phyloP scores from a whole-genome alignment of 2,329 filamentous ascomycete genomes.

The Didymella arachidicola region DNA sequence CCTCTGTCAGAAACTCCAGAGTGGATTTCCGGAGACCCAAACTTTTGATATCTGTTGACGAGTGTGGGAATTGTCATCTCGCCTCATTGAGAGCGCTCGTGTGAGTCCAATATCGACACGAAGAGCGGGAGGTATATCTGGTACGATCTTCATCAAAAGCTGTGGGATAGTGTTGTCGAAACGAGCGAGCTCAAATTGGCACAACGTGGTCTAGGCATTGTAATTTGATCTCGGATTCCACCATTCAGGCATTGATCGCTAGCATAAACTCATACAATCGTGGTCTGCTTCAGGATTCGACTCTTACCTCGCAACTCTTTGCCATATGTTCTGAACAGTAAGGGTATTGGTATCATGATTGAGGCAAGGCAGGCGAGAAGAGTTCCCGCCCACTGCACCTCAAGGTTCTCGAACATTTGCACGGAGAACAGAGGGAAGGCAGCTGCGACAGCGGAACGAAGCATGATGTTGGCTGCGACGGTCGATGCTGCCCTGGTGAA shows the following conservation, averaged over 20 bases:
- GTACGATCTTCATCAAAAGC: too few relatives aligned
- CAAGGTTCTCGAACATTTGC: constrained; percentile 9
- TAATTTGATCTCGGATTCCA: not conserved
- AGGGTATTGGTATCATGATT: constrained; percentile 6
- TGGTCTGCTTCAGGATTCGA: not conserved
- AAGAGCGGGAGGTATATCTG: too few relatives aligned
- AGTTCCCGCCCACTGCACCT: constrained; percentile 7
- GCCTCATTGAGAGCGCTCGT: too few relatives aligned
- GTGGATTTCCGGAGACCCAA: too few relatives aligned
- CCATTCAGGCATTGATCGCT: not conserved
- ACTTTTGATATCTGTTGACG: too few relatives aligned
- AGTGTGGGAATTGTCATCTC: too few relatives aligned
- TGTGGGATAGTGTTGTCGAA: too few relatives aligned
- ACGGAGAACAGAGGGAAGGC: constrained; percentile 5
- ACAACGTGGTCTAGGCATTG: not conserved
- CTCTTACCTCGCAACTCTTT: not conserved
- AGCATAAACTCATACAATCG: not conserved
- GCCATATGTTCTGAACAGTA: constrained; percentile 7
- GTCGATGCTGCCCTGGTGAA: constrained; percentile 2
- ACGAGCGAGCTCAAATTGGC: too few relatives aligned
- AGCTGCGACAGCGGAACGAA: constrained; percentile 8
- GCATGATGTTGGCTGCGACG: constrained; percentile 12
- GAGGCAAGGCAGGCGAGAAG: constrained; percentile 5
- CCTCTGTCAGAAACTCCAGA: too few relatives aligned
- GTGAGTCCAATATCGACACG: too few relatives aligned